Evolutionary conservation across 345 rosid species (phyloP).

Genomic region (Corchorus capsularis): DNA sequence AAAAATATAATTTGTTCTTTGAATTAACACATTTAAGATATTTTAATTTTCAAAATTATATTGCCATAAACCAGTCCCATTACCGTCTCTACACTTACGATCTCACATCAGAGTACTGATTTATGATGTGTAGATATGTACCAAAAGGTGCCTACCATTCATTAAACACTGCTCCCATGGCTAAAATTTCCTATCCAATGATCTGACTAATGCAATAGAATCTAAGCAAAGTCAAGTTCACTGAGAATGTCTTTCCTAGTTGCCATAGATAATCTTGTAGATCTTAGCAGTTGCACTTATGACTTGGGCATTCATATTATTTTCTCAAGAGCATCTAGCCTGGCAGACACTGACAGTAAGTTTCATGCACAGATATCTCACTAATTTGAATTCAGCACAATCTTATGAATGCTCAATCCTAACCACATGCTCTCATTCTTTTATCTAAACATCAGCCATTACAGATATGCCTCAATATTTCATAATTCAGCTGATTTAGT

Average conservation of each 20-base stretch:
- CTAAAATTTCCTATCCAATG: background rate
- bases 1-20: background rate
- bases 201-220: background rate
- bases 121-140: background rate
- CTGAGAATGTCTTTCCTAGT: background rate
- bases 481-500: constrained; percentile 9
- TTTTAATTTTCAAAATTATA: background rate
- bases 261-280: background rate
- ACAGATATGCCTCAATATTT: background rate
- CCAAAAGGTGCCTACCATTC: background rate
- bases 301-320: no score
- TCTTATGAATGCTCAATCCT: background rate
- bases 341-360: background rate
- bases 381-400: background rate
- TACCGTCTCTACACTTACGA: background rate
- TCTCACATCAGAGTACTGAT: background rate
- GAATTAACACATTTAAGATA: background rate
- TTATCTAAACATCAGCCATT: constrained; percentile 3
- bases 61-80: background rate
- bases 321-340: background rate
- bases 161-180: background rate
- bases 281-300: background rate
- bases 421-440: background rate
- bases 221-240: background rate
- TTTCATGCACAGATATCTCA: background rate